phyloP scores from a whole-genome alignment of 2,329 filamentous ascomycete species.

The Xylaria sp. region DNA sequence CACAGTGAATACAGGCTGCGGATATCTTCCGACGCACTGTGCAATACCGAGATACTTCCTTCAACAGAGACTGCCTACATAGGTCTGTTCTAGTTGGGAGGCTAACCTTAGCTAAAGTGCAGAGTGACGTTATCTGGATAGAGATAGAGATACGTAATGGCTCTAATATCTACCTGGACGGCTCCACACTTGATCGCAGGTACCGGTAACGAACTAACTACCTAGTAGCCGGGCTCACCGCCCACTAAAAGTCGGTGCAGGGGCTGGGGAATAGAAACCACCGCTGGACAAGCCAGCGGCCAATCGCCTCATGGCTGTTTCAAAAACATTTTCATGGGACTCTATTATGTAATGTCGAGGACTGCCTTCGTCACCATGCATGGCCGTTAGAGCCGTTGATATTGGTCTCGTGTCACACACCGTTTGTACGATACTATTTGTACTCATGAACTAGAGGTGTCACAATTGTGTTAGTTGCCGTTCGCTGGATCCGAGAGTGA shows the following conservation, averaged over 20 bases:
- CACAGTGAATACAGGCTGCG: neutral
- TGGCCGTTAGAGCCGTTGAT: constrained; percentile 2
- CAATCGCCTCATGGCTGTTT: neutral
- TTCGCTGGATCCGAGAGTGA: neutral
- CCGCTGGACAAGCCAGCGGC: neutral
- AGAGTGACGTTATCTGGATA: neutral
- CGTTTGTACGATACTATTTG: no score
- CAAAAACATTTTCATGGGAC: constrained; percentile 5
- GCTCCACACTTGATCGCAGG: neutral
- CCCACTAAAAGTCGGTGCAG: neutral
- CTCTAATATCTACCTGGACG: neutral
- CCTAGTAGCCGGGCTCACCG: neutral
- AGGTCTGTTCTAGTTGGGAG: no score
- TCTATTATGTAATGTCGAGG: constrained; percentile 19
- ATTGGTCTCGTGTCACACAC: no score
- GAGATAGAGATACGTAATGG: neutral
- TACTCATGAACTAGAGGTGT: neutral
- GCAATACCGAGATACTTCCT: neutral
- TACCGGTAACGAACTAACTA: neutral
- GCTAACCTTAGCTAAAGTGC: neutral
- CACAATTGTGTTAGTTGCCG: neutral
- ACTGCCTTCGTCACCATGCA: neutral
- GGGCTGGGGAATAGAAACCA: neutral
- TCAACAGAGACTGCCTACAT: neutral
- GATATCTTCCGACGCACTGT: neutral